A percentile compares a stretch with the other conserved stretches of the same genome.
These are phyloP conservation scores for Pyricularia sp. DNA, from an alignment of 2,329 filamentous ascomycete genomes.

Conservation along the genomic window DNA sequence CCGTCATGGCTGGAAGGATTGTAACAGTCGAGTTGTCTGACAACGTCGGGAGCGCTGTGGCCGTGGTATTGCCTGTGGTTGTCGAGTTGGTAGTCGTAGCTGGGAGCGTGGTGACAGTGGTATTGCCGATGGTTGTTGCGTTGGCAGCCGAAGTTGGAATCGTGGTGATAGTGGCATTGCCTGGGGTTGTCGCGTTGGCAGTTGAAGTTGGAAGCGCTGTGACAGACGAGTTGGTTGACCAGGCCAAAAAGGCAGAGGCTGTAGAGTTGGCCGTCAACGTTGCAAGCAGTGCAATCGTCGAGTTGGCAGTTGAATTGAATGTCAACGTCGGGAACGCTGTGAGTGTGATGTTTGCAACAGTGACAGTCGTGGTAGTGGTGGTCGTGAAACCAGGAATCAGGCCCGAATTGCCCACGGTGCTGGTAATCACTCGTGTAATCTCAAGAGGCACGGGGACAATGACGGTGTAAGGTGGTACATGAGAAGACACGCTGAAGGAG, in stretches of 20 bases:
- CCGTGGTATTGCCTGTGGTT: too few relatives aligned
- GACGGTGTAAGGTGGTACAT: not conserved
- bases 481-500: not conserved
- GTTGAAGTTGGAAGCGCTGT: not conserved
- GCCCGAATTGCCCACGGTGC: not conserved
- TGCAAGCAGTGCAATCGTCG: not conserved
- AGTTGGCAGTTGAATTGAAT: not conserved
- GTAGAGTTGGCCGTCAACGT: not conserved
- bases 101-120: not conserved
- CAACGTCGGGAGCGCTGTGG: not conserved
- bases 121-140: not conserved
- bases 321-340: not conserved
- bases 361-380: not conserved
- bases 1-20: not conserved
- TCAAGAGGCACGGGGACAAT: not conserved
- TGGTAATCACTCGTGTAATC: not conserved
- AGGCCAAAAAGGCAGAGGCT: not conserved
- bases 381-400: not conserved
- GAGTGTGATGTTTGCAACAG: constrained; percentile 3
- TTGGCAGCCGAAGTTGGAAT: not conserved
- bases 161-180: not conserved
- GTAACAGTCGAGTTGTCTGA: not conserved
- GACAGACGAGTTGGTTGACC: not conserved
- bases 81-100: not conserved
- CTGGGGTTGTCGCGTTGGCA: not conserved